phyloP scores from a whole-genome alignment of 495 filamentous ascomycete genomes.

The Neurospora sp. region DNA sequence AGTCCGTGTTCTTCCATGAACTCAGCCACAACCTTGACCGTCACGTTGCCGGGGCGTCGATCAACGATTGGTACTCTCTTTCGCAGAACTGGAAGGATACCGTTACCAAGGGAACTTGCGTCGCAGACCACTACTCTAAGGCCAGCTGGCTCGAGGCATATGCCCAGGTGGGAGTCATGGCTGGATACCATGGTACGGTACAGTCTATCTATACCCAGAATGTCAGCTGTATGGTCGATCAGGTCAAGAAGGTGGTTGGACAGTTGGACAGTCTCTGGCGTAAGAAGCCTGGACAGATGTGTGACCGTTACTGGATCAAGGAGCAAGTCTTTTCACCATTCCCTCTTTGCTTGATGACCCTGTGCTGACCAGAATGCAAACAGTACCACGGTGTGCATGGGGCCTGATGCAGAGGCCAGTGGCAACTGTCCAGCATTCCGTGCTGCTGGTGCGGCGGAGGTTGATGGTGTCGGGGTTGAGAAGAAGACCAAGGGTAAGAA shows the following conservation, averaged over 20 bases:
- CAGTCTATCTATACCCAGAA: not conserved
- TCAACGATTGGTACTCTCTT: not conserved
- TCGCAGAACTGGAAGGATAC: not conserved
- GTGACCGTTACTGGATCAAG: not conserved
- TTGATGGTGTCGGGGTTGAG: not conserved
- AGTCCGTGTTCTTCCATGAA: not conserved
- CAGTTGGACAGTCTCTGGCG: not conserved
- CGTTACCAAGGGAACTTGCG: not conserved
- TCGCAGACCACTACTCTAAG: not conserved
- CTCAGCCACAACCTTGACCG: not conserved
- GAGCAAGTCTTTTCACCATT: not conserved
- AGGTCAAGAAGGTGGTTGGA: not conserved
- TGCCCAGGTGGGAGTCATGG: not conserved
- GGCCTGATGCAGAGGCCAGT: not conserved
- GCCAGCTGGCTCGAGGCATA: not conserved
- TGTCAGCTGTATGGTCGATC: not conserved
- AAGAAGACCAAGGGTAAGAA: not conserved
- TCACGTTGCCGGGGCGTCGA: not conserved
- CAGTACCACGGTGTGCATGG: not conserved
- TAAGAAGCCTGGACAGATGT: not conserved
- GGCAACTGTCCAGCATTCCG: not conserved
- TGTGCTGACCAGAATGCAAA: not conserved
- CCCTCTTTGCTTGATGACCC: not conserved
- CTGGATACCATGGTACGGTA: not conserved
- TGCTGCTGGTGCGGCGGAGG: not conserved